Evolutionary conservation across 106 monocot genomes (phyloP).

Genomic region (Ottelia alismoides): DNA sequence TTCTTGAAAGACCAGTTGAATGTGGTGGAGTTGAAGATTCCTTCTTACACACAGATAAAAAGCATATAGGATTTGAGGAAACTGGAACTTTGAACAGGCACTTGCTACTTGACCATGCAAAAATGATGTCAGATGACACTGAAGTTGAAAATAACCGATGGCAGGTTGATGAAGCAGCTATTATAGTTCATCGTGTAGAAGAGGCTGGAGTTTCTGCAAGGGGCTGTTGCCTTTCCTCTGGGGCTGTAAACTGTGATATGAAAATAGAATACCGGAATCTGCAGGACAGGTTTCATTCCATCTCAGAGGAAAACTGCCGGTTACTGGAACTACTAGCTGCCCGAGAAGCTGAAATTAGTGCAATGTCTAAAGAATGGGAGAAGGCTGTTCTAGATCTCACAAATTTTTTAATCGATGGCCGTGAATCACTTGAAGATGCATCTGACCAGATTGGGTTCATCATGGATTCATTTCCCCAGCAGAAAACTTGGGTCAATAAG

Average conservation of each 20-base stretch:
- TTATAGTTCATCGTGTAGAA: slow-evolving; percentile 13
- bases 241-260: not conserved
- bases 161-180: slow-evolving; percentile 13
- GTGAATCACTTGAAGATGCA: slow-evolving; percentile 59
- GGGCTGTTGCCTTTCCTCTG: slow-evolving; percentile 3
- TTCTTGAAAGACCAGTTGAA: too few species aligned
- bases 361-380: slow-evolving; percentile 54
- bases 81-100: slow-evolving; percentile 8
- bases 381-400: slow-evolving; percentile 47
- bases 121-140: slow-evolving; percentile 1
- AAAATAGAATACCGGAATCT: slow-evolving; percentile 29
- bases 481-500: slow-evolving; percentile 23
- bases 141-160: slow-evolving; percentile 7
- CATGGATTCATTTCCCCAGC: slow-evolving; percentile 34
- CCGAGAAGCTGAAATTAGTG: slow-evolving; percentile 26
- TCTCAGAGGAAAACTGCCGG: slow-evolving; percentile 35
- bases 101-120: not conserved
- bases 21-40: too few species aligned
- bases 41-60: too few species aligned
- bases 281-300: slow-evolving; percentile 10
- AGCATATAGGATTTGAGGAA: slow-evolving; percentile 11
- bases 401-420: slow-evolving; percentile 48
- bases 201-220: slow-evolving; percentile 11
- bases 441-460: slow-evolving; percentile 40
- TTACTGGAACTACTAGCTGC: slow-evolving; percentile 21